Base-by-base conservation (phyloP, 2,329 filamentous ascomycete species). In the Aspergillus neotritici region DNA sequence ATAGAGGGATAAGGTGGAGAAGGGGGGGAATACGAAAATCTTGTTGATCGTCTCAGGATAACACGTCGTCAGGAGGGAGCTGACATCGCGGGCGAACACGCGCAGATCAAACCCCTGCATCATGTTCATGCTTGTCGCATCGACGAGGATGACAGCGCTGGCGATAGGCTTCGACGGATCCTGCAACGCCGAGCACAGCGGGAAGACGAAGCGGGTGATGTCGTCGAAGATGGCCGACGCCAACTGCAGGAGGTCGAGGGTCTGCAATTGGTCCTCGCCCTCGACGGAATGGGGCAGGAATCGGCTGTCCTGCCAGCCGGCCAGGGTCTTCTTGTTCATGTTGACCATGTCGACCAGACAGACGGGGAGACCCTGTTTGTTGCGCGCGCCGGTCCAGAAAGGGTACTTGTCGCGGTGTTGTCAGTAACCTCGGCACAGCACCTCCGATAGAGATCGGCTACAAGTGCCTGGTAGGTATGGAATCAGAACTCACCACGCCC, bases 1-100 rank as follows among this genome's bases (percentile, higher is more conserved):
- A 21, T 10, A 28, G 13, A 37, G 12, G 10, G 15, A 28, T 4
- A 17, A n/a, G n/a, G 4, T 4, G 4, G 21, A 15, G 29, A 34
- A 29, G 16, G 3, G 15, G 15, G 1, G 10, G 48, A 52, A 31
- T 31, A 55, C 54, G 35, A 51, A 53, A 7, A 57, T 44, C 15
- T 39, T 37, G 28, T 54, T 35, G 28, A 60, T 55, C 1, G 51
- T 60, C 16, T 61, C 56, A 0, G 58, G 57, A 42, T 56, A 61
- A 29, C 56, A 60, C 4, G 54, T 61, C 33, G 53, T 43, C 5
- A 61, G n/a, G 1, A 61, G 34, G 51, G 48, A 49, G 34, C 53
- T 58, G 9, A 54, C 48, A 13, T 56, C 50, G 16, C 49, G 47
- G 0, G 54, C 50, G 32, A 58, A 60, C 0, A 41, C 45, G 13